phyloP scores from a whole-genome alignment of 345 rosid genomes.

The Melastoma malabathricum region DNA sequence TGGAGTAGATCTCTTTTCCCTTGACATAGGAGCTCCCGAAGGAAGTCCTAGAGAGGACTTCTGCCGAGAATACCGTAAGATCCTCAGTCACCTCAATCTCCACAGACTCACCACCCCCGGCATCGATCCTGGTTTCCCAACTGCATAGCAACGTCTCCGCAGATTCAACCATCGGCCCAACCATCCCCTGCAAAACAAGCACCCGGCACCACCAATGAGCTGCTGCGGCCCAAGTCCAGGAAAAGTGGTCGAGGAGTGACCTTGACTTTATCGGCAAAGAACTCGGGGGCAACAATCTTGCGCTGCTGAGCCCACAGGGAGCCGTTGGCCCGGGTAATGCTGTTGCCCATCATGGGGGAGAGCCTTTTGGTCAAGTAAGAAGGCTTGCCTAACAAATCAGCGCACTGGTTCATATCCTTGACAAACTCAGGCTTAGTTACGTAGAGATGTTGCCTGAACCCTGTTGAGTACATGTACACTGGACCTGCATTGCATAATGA shows the following conservation, averaged over 20 bases:
- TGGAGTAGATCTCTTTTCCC: slow-evolving; percentile 47
- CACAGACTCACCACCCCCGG: slow-evolving; percentile 12
- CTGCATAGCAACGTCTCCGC: slow-evolving; percentile 27
- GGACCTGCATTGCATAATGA: slow-evolving; percentile 23
- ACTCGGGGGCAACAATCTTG: slow-evolving; percentile 61
- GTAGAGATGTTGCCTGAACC: slow-evolving; percentile 52
- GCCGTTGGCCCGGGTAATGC: slow-evolving; percentile 62
- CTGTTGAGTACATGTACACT: slow-evolving; percentile 64
- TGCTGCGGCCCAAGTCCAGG: too few species aligned
- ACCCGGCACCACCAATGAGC: not conserved
- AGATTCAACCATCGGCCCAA: slow-evolving; percentile 46
- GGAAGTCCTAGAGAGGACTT: slow-evolving; percentile 51
- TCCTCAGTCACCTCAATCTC: slow-evolving; percentile 39
- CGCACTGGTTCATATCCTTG: slow-evolving; percentile 56
- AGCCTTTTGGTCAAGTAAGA: slow-evolving; percentile 46
- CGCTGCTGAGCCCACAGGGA: slow-evolving; percentile 55
- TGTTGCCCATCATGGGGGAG: slow-evolving; percentile 55
- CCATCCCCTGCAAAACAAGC: slow-evolving; percentile 36
- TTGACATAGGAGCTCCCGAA: slow-evolving; percentile 42
- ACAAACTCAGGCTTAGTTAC: slow-evolving; percentile 55
- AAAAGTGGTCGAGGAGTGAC: slow-evolving; percentile 14
- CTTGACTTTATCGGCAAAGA: slow-evolving; percentile 68
- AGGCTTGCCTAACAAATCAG: slow-evolving; percentile 57
- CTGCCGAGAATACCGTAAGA: slow-evolving; percentile 38
- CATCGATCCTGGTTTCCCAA: slow-evolving; percentile 35